Conservation (phyloP, 805 yeast genomes). For the Metschnikowia gelsemii region DNA sequence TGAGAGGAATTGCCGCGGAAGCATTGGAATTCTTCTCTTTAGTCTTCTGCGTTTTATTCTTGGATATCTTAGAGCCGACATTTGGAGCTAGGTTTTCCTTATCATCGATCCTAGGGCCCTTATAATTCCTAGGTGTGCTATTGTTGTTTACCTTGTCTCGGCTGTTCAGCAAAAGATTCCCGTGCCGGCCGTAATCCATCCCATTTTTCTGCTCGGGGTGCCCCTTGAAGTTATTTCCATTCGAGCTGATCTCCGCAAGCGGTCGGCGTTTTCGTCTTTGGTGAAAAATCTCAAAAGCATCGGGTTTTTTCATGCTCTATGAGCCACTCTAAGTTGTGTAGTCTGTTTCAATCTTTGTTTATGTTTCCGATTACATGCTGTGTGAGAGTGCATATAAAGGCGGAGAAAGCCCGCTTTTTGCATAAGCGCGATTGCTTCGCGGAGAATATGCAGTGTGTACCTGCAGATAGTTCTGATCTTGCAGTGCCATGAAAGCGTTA, state of each 20-base stretch:
- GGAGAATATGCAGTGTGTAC: no score
- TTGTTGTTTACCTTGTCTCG: neutral
- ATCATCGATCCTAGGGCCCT: neutral
- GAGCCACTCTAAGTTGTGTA: no score
- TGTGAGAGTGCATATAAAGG: no score
- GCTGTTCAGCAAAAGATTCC: neutral
- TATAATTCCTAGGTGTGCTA: neutral
- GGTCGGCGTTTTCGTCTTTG: slow-evolving; percentile 16
- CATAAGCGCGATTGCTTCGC: no score
- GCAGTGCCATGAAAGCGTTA: no score
- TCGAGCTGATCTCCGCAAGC: slow-evolving; percentile 10
- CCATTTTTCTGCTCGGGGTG: neutral
- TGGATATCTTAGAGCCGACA: no score
- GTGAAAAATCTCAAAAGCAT: slow-evolving; percentile 16
- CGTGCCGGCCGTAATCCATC: neutral
- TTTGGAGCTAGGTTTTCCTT: neutral
- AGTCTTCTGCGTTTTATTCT: no score
- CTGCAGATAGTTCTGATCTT: no score
- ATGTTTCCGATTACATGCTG: no score
- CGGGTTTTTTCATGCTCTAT: slow-evolving; percentile 10
- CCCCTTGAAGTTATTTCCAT: neutral
- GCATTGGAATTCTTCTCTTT: no score
- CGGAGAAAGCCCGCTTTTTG: no score
- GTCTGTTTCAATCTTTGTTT: no score
- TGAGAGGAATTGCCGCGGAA: neutral